Evolutionary conservation across 1,284 basidiomycete species (phyloP), one percentile per base, ranked within the genome.

Genomic region (Ceratobasidium sp.): DNA sequence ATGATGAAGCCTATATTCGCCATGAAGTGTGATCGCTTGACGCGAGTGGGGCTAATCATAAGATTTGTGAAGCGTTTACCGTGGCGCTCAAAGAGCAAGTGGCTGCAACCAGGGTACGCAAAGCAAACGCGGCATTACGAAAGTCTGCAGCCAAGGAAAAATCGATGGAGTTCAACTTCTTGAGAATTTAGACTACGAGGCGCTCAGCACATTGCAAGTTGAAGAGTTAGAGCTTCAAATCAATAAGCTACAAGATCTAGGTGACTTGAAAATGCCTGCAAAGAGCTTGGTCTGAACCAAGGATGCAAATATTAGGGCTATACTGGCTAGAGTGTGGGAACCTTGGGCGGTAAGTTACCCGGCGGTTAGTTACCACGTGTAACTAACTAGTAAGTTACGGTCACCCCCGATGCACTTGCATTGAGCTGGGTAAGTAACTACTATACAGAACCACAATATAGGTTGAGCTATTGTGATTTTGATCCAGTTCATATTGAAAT

Each of bases 171-270:
- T 58, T 6, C 39, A 58, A 9, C 26, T 71, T 13, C 15, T 58
- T 7, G 53, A 58, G 20, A 23, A n/a, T 12, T 18, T 53, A 15
- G 40, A 26, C 12, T 58, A 71, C 3, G 33, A n/a, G 1, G 13
- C 2, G 9, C 53, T 71, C n/a, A n/a, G 5, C 2, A 3, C 15
- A 1, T 28, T 58, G 15, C 13, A 10, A 10, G 51, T 71, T 13
- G 3, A 26, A n/a, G 53, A 58, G 0, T 40, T 71, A n/a, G 55
- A 58, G n/a, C 13, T 18, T 23, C 69, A 71, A 23, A 71, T 71
- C 18, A 53, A 71, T 39, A 71, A 58, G 53, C 53, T 71, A 20
- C 69, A 39, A 58, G 69, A 71, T 3, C 28, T 26, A 15, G 33
- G 26, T 2, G 69, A 71, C n/a, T 26, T 2, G 12, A 12, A 12